A percentile compares a stretch with the other conserved stretches of the same genome.
phyloP scores from a whole-genome alignment of 331 rosid species.

The Malus hybrid region DNA sequence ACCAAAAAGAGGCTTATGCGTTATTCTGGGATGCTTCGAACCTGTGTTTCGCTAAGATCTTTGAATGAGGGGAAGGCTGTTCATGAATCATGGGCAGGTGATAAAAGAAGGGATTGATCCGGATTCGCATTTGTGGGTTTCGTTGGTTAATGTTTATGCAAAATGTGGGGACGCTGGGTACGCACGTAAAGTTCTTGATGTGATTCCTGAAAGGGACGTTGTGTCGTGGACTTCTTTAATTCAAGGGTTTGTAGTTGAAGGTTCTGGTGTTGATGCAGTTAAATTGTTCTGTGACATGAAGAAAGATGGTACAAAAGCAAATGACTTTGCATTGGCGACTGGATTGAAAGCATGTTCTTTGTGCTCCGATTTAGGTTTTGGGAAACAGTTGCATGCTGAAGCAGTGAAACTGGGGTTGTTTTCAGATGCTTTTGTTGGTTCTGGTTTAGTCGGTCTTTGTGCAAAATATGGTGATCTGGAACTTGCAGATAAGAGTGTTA shows the following conservation, averaged over 20 bases:
- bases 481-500: slow-evolving; percentile 42
- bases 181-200: slow-evolving; percentile 41
- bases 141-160: slow-evolving; percentile 41
- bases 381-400: slow-evolving; percentile 54
- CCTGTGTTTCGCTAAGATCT: slow-evolving; percentile 36
- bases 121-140: slow-evolving; percentile 51
- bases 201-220: slow-evolving; percentile 52
- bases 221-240: slow-evolving; percentile 68
- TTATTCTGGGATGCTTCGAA: slow-evolving; percentile 40
- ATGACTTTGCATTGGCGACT: slow-evolving; percentile 52
- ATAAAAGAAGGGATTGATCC: slow-evolving; percentile 37
- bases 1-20: slow-evolving; percentile 31
- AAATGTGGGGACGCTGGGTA: slow-evolving; percentile 34
- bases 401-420: slow-evolving; percentile 36
- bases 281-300: slow-evolving; percentile 48
- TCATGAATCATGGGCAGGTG: slow-evolving; percentile 33
- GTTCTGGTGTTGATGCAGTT: slow-evolving; percentile 30
- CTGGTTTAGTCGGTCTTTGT: slow-evolving; percentile 56
- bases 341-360: slow-evolving; percentile 56
- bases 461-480: slow-evolving; percentile 52
- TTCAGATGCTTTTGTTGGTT: slow-evolving; percentile 44
- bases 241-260: slow-evolving; percentile 50
- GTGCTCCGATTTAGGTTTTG: slow-evolving; percentile 37
- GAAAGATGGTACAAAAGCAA: slow-evolving; percentile 40
- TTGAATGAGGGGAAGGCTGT: slow-evolving; percentile 49